Base-by-base conservation (phyloP, 1,284 basidiomycete genomes). In the Exobasidium rhododendri region DNA sequence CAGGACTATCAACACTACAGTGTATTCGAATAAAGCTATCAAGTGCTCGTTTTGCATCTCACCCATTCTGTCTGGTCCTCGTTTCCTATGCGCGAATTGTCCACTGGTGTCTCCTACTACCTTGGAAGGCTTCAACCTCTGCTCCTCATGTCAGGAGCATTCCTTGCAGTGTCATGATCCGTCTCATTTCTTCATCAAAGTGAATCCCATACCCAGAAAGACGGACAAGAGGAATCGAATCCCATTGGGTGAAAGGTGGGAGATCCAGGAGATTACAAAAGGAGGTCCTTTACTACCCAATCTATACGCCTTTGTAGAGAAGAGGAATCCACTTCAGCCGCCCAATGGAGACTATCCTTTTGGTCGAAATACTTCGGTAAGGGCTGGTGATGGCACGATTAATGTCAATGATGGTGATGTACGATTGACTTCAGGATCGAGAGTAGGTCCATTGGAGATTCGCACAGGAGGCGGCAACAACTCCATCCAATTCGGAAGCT, bases 161-260 rank as follows among this genome's bases (percentile, higher is more conserved):
- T 65, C 64, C 6, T 45, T 65, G 4, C 35, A 57, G 29, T 31
- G 64, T 29, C 64, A 65, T 47, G 64, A 65, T 29, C 64, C 64
- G 14, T 29, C 56, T 32, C 64, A 65, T 43, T 63, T 65, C 61
- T 65, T 65, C 62, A 46, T 65, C 56, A 65, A 65, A 56, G 62
- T 65, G 11, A 30, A 45, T 6, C 13, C 40, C 6, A 30, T 40
- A 26, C 59, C 29, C 13, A 2, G 44, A 17, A 40, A 44, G 2
- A 52, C 14, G 4, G 52, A 20, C 4, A 26, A 32, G 5, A 32
- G 20, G 14, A 22, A 32, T 40, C n/a, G 52, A 29, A 26, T 55
- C 2, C 24, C 32, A 14, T 31, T 55, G 4, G 52, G 52, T n/a
- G 52, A 55, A 13, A 20, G 52, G 30, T 55, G 52, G 52, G 52